A percentile compares a stretch with the other conserved stretches of the same genome.
Conservation (phyloP, 2,329 filamentous ascomycete species). For the Phyllosticta ampelicida region DNA sequence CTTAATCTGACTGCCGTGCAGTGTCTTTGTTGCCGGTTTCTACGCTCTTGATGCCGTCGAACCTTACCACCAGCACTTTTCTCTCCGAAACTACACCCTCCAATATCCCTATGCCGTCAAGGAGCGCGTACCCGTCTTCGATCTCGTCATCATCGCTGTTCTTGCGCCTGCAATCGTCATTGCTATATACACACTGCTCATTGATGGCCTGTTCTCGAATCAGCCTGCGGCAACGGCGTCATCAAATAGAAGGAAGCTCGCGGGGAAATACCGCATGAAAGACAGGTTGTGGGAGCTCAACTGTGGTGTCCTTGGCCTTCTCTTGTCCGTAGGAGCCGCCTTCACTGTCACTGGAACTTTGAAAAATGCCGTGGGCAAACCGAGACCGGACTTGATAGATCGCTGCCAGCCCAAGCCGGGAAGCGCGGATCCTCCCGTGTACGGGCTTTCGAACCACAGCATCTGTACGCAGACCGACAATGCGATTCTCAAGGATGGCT, state of each 20-base stretch:
- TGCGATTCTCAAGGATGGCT: slow-evolving; percentile 46
- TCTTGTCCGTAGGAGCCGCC: slow-evolving; percentile 42
- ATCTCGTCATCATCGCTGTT: slow-evolving; percentile 40
- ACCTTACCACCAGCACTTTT: slow-evolving; percentile 48
- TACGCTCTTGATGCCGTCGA: slow-evolving; percentile 42
- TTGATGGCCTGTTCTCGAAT: slow-evolving; percentile 50
- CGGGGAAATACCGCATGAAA: slow-evolving; percentile 41
- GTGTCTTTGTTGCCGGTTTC: slow-evolving; percentile 42
- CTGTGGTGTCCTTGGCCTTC: slow-evolving; percentile 47
- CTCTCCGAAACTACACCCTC: slow-evolving; percentile 45
- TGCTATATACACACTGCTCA: slow-evolving; percentile 43
- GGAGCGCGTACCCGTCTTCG: slow-evolving; percentile 43
- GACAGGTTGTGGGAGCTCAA: slow-evolving; percentile 53
- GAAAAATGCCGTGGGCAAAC: slow-evolving; percentile 50
- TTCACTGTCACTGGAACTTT: slow-evolving; percentile 47
- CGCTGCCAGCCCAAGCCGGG: slow-evolving; percentile 36
- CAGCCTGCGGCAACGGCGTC: slow-evolving; percentile 23
- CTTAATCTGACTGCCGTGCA: slow-evolving; percentile 22
- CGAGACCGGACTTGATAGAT: slow-evolving; percentile 48
- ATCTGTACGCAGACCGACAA: slow-evolving; percentile 44
- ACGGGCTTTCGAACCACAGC: slow-evolving; percentile 34
- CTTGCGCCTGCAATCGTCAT: slow-evolving; percentile 42
- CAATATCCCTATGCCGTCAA: slow-evolving; percentile 47
- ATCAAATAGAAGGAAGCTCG: slow-evolving; percentile 23
- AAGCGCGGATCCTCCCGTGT: slow-evolving; percentile 24